Conservation (phyloP, 1,284 basidiomycete species). For the Ceratorhiza oryzae-sativae region DNA sequence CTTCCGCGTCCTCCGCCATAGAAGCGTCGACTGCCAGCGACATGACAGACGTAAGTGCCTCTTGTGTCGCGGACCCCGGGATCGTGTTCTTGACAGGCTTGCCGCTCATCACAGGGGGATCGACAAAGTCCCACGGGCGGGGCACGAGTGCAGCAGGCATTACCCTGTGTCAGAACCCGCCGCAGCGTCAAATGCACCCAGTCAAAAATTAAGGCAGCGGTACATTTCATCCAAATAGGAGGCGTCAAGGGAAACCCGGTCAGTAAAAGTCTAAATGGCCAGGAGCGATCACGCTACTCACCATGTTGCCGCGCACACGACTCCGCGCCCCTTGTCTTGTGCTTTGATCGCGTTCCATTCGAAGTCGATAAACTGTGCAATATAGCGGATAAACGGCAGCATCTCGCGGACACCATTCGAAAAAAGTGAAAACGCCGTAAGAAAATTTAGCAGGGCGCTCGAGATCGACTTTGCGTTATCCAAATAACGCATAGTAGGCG, state of each 20-base stretch:
- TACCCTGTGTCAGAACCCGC: conserved; percentile 56
- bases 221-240: conserved; percentile 14
- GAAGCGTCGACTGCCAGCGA: background rate
- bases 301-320: conserved; percentile 85
- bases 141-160: conserved; percentile 78
- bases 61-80: conserved; percentile 7
- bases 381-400: conserved; percentile 78
- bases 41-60: background rate
- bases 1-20: background rate
- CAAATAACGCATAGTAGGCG: conserved; percentile 67
- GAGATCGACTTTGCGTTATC: conserved; percentile 67
- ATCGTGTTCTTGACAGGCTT: conserved; percentile 7
- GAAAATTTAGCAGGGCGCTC: conserved; percentile 68
- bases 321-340: conserved; percentile 72
- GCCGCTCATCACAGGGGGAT: conserved; percentile 49
- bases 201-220: conserved; percentile 30
- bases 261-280: conserved; percentile 14
- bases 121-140: conserved; percentile 76
- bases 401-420: conserved; percentile 76
- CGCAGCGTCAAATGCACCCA: background rate
- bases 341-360: conserved; percentile 70
- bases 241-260: background rate
- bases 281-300: conserved; percentile 49
- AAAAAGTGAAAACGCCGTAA: conserved; percentile 71
- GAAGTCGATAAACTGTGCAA: conserved; percentile 73